Evolutionary conservation across 768 basidiomycete species (phyloP).

Genomic region (Podaxis sp.): DNA sequence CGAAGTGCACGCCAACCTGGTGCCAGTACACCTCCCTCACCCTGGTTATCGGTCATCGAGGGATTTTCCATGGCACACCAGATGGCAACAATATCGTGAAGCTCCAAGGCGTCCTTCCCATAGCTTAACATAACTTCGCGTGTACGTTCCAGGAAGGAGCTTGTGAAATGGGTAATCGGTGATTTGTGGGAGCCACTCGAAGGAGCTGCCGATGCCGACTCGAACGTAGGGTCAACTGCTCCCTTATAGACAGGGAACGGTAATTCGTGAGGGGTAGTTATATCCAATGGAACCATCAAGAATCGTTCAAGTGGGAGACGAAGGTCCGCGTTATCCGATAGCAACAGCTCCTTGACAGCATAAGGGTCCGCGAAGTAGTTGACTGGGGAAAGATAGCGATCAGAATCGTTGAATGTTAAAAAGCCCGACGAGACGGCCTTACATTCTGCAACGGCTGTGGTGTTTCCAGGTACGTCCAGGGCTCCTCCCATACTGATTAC

Average conservation of each 20-base stretch:
- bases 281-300: constrained; percentile 72
- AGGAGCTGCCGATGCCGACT: constrained; percentile 37
- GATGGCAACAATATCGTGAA: constrained; percentile 86
- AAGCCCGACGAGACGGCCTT: constrained; percentile 22
- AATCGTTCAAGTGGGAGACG: constrained; percentile 64
- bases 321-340: constrained; percentile 30
- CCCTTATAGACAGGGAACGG: constrained; percentile 61
- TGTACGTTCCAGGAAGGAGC: constrained; percentile 70
- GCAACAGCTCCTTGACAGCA: constrained; percentile 68
- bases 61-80: constrained; percentile 83
- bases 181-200: constrained; percentile 45
- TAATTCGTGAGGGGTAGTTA: constrained; percentile 77
- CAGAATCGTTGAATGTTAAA: background rate
- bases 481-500: constrained; percentile 93
- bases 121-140: constrained; percentile 74
- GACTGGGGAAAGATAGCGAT: constrained; percentile 38
- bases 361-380: constrained; percentile 87
- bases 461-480: constrained; percentile 88
- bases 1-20: constrained; percentile 52
- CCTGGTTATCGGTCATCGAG: constrained; percentile 30
- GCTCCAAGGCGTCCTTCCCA: constrained; percentile 82
- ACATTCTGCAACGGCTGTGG: constrained; percentile 81
- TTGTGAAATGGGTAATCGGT: constrained; percentile 72
- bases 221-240: constrained; percentile 59
- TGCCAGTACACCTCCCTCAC: constrained; percentile 19